A percentile compares a stretch with the other conserved stretches of the same genome.
Evolutionary conservation across 176 grass and related monocot genomes (phyloP).

Genomic region (Zoysia japonica): DNA sequence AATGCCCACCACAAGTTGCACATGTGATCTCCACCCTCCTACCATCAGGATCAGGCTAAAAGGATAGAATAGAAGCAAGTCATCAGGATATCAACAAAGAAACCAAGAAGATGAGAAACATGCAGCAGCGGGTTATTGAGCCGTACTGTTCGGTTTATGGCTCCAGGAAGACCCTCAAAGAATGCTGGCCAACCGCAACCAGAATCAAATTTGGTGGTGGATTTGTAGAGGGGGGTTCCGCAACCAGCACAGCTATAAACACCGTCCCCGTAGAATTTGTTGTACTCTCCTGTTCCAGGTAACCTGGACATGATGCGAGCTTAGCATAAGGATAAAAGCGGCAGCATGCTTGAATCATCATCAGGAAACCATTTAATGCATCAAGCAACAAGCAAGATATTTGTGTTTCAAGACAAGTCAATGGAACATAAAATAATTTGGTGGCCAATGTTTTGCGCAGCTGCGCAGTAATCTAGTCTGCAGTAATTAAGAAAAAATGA

Average conservation of each 20-base stretch:
- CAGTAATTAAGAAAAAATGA: too few relatives aligned
- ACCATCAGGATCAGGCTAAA: slow-evolving; percentile 73
- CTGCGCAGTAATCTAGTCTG: neutral
- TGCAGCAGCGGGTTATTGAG: slow-evolving; percentile 1
- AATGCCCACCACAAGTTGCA: slow-evolving; percentile 72
- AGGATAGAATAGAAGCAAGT: neutral
- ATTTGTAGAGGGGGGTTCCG: slow-evolving; percentile 69
- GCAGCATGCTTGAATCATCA: neutral
- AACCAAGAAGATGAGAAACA: neutral
- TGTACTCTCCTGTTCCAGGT: slow-evolving; percentile 63
- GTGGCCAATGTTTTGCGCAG: neutral
- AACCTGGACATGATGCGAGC: slow-evolving; percentile 35
- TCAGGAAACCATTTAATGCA: slow-evolving; percentile 5
- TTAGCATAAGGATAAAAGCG: slow-evolving; percentile 1
- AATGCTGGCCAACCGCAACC: slow-evolving; percentile 93
- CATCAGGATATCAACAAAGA: neutral
- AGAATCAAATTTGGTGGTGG: slow-evolving; percentile 84
- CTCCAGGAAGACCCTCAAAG: slow-evolving; percentile 80
- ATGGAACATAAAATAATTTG: neutral
- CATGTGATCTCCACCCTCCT: slow-evolving; percentile 74
- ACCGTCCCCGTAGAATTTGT: slow-evolving; percentile 64
- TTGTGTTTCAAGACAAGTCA: neutral
- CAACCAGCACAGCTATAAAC: slow-evolving; percentile 70
- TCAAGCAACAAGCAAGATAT: slow-evolving; percentile 4
- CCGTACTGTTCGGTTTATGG: slow-evolving; percentile 63